These are phyloP conservation scores for Leishmania mexicana DNA, from an alignment of 208 protist species.

Conservation along the genomic window DNA sequence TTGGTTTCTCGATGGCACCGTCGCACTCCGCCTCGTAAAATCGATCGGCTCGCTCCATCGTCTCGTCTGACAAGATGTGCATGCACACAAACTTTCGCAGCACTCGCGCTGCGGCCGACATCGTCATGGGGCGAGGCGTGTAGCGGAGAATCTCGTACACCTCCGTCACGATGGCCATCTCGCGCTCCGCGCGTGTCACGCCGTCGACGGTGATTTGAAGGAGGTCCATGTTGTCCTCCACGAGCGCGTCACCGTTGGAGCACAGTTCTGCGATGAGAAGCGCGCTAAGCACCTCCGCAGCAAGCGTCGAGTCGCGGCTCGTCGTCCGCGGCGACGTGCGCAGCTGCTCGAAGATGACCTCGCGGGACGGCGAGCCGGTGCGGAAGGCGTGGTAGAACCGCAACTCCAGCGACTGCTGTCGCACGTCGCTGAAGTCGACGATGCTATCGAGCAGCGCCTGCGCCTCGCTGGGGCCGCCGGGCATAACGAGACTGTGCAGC, in stretches of 20 bases:
- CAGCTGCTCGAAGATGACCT: slow-evolving; percentile 56
- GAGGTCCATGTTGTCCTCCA: slow-evolving; percentile 65
- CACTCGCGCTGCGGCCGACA: slow-evolving; percentile 37
- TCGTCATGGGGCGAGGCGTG: slow-evolving; percentile 12
- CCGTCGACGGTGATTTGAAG: slow-evolving; percentile 69
- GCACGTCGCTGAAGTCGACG: slow-evolving; percentile 49
- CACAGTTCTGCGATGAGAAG: slow-evolving; percentile 69
- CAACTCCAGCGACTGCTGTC: slow-evolving; percentile 52
- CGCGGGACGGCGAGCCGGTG: slow-evolving; percentile 36
- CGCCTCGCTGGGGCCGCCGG: slow-evolving; percentile 24
- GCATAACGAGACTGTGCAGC: slow-evolving; percentile 27
- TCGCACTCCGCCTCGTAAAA: slow-evolving; percentile 24
- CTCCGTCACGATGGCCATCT: slow-evolving; percentile 60
- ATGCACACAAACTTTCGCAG: slow-evolving; percentile 42
- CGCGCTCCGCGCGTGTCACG: slow-evolving; percentile 38
- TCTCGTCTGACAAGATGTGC: slow-evolving; percentile 67
- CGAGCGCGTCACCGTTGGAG: slow-evolving; percentile 32
- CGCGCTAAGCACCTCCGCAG: slow-evolving; percentile 69
- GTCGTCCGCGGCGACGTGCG: slow-evolving; percentile 42
- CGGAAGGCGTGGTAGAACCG: slow-evolving; percentile 57
- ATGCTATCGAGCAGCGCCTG: slow-evolving; percentile 19
- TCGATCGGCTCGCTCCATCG: slow-evolving; percentile 25
- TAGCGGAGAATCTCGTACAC: slow-evolving; percentile 49
- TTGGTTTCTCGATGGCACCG: slow-evolving; percentile 16
- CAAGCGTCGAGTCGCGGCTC: slow-evolving; percentile 45